Percentiles rank a stretch among this genome's conserved stretches.
These are phyloP conservation scores for Nakaseomyces glabratus DNA, from an alignment of 1,139 yeast genomes.

Conservation along the genomic window DNA sequence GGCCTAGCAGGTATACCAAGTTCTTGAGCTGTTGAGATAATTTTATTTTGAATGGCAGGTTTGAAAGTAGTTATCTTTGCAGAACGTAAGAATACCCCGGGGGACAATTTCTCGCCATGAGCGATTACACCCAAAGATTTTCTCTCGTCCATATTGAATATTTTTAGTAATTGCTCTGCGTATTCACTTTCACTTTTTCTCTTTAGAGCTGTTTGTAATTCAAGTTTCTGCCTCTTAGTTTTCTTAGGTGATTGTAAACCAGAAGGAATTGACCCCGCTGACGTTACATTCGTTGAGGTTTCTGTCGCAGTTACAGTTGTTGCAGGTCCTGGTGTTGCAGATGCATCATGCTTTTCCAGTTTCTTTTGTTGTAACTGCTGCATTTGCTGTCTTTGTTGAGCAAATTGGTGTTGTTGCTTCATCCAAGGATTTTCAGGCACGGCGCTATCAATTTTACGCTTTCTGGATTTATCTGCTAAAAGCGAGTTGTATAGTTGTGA, in stretches of 20 bases:
- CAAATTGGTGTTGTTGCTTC: slow-evolving; percentile 35
- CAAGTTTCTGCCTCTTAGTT: slow-evolving; percentile 31
- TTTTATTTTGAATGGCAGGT: slow-evolving; percentile 69
- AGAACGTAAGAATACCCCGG: slow-evolving; percentile 63
- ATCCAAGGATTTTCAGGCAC: slow-evolving; percentile 42
- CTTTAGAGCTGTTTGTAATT: slow-evolving; percentile 27
- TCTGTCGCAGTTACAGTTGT: slow-evolving; percentile 31
- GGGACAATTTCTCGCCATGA: slow-evolving; percentile 65
- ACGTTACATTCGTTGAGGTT: slow-evolving; percentile 27
- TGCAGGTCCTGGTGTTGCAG: slow-evolving; percentile 15
- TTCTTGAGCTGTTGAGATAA: slow-evolving; percentile 65
- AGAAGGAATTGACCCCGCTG: neutral
- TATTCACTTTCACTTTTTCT: slow-evolving; percentile 28
- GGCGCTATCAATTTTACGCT: slow-evolving; percentile 35
- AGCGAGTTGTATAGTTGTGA: slow-evolving; percentile 76
- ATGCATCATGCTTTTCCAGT: slow-evolving; percentile 15
- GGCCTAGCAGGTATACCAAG: slow-evolving; percentile 72
- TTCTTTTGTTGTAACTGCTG: slow-evolving; percentile 42
- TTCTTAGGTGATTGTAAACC: slow-evolving; percentile 29
- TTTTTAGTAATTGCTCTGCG: slow-evolving; percentile 36
- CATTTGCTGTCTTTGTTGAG: slow-evolving; percentile 31
- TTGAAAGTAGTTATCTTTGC: slow-evolving; percentile 52
- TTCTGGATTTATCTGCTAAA: slow-evolving; percentile 67
- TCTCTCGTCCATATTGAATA: slow-evolving; percentile 69
- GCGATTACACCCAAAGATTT: slow-evolving; percentile 77